Base-by-base conservation (phyloP, 129 eudicot species). In the Artemisia argyi region DNA sequence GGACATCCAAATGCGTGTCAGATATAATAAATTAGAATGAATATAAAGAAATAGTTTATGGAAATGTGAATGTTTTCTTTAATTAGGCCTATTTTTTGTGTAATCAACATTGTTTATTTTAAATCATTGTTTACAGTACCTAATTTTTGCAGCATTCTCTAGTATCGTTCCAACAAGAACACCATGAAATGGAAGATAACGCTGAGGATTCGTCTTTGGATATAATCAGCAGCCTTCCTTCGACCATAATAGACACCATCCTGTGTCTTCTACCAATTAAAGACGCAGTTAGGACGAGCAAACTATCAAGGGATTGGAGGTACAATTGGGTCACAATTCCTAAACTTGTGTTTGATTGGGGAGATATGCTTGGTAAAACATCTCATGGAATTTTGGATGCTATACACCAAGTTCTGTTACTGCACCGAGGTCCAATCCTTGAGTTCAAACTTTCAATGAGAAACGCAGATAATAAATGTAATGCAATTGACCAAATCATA, bases 311-410 rank as follows among this genome's bases (percentile, higher is more conserved):
- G 19, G 44, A 69, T 8, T 69, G 74, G 74, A 69, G 52, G 15
- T 69, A 69, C 63, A 69, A 54, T 0, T 54, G 74, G 74, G 48
- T 11, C 32, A 69, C 24, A 16, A 69, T 69, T 69, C 64, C 74
- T 53, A 54, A 69, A 69, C 74, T 69, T 53, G 30, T n/a, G 44
- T 69, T 54, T 18, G 4, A 5, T 50, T 35, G 20, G 58, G 8
- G 44, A 0, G 15, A 65, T 15, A 26, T 15, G 20, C 11, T 68
- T 59, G 56, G 16, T 17, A 18, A 65, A 1, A 46, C 3, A 44
- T 19, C 53, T 42, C 18, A 3, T 44, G 42, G 17, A 39, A 5
- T 63, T n/a, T 63, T 63, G 12, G 2, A n/a, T 35, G 68, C 68
- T 63, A 63, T 63, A 16, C n/a, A 63, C 11, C 68, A 63, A 5